Conservation (phyloP, 2,329 filamentous ascomycete genomes). For the Penicillium digitatum region DNA sequence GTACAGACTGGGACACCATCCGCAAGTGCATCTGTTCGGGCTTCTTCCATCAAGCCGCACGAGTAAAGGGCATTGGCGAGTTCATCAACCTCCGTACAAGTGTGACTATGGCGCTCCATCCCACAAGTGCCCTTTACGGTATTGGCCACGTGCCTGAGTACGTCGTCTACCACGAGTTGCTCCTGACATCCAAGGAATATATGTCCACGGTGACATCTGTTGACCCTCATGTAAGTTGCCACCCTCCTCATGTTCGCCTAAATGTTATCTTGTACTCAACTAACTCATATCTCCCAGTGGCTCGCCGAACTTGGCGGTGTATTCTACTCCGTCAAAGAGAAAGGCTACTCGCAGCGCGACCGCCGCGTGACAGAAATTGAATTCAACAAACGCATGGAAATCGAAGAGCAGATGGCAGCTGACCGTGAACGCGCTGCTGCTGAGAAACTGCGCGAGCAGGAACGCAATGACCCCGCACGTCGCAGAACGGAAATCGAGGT, state of each 20-base stretch:
- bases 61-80: conserved; percentile 92
- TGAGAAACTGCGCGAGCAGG: conserved; percentile 39
- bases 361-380: conserved; percentile 85
- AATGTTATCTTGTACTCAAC: not conserved
- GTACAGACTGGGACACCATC: conserved; percentile 95
- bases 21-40: conserved; percentile 95
- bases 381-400: conserved; percentile 89
- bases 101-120: conserved; percentile 89
- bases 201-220: conserved; percentile 96
- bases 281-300: conserved; percentile 52
- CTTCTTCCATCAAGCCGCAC: conserved; percentile 96
- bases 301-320: conserved; percentile 93
- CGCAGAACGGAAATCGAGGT: conserved; percentile 38
- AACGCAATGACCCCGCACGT: conserved; percentile 33
- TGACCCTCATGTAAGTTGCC: conserved; percentile 65
- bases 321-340: conserved; percentile 96
- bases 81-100: conserved; percentile 95
- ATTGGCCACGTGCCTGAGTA: conserved; percentile 93
- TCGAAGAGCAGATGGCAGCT: conserved; percentile 85
- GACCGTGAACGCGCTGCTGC: conserved; percentile 62
- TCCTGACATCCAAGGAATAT: conserved; percentile 94
- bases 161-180: conserved; percentile 95
- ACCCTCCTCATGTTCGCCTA: not conserved
- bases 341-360: conserved; percentile 84
- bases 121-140: conserved; percentile 88